Percentiles rank a stretch among this genome's conserved stretches.
Conservation (phyloP, 352 stramenopile species). For the Pythium aquatile region DNA sequence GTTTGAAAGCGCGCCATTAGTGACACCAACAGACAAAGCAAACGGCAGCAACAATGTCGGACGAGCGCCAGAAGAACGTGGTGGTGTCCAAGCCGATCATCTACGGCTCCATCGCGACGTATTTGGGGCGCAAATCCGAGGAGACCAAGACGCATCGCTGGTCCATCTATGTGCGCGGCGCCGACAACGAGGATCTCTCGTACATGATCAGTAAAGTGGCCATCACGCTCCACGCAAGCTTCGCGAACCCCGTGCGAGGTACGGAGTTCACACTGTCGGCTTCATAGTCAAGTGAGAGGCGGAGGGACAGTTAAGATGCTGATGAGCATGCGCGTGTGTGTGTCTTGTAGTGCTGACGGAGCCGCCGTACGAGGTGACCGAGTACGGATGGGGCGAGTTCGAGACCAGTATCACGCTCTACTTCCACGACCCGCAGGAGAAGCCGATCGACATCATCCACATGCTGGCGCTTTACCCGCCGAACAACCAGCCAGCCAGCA, state of each 20-base stretch:
- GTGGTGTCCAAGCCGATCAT: slow-evolving; percentile 92
- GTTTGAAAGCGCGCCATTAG: slow-evolving; percentile 1
- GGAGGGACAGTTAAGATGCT: not conserved
- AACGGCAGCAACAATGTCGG: slow-evolving; percentile 47
- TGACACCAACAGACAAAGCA: not conserved
- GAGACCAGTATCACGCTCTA: slow-evolving; percentile 95
- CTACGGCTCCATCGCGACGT: slow-evolving; percentile 94
- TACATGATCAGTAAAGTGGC: slow-evolving; percentile 96
- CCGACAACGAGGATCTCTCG: slow-evolving; percentile 93
- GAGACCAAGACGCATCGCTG: slow-evolving; percentile 94
- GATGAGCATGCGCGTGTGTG: slow-evolving; percentile 2
- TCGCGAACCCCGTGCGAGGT: slow-evolving; percentile 92
- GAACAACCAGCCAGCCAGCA: slow-evolving; percentile 83
- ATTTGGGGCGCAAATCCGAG: slow-evolving; percentile 90
- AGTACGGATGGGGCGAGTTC: slow-evolving; percentile 98
- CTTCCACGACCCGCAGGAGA: slow-evolving; percentile 94
- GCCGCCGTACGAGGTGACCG: slow-evolving; percentile 95
- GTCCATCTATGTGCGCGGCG: slow-evolving; percentile 93
- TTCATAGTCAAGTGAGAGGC: not conserved
- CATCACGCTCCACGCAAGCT: slow-evolving; percentile 96
- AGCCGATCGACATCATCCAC: slow-evolving; percentile 90
- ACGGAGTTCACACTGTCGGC: not conserved
- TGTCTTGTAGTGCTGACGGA: slow-evolving; percentile 84
- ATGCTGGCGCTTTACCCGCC: slow-evolving; percentile 85
- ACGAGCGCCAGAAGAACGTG: slow-evolving; percentile 73